Evolutionary conservation across 2,329 filamentous ascomycete genomes (phyloP).

Genomic region (Calonectria pseudoturangicola): DNA sequence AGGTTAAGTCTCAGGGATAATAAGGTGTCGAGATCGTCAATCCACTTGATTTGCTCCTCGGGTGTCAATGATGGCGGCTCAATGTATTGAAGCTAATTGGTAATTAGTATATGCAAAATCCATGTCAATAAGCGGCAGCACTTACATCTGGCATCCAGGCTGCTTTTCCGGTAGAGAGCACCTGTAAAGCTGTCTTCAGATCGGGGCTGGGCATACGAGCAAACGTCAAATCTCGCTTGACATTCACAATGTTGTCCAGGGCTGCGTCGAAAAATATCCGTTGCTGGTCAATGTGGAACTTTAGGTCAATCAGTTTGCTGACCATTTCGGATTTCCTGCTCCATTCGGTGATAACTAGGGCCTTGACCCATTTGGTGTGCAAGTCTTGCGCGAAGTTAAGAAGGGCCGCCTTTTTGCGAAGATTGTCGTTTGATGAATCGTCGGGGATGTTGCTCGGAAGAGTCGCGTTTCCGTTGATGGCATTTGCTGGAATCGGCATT

Average conservation of each 20-base stretch:
- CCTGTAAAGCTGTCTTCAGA: conserved; percentile 89
- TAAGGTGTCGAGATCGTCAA: conserved; percentile 88
- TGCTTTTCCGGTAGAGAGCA: conserved; percentile 86
- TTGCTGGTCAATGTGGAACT: conserved; percentile 81
- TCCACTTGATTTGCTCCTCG: conserved; percentile 82
- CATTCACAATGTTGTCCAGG: conserved; percentile 78
- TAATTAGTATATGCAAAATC: conserved; percentile 57
- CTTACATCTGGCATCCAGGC: conserved; percentile 86
- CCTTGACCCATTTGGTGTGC: conserved; percentile 93
- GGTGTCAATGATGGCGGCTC: conserved; percentile 82
- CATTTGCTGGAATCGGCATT: conserved; percentile 73
- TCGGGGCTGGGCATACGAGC: conserved; percentile 92
- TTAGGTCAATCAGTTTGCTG: conserved; percentile 91
- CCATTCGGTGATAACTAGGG: conserved; percentile 94
- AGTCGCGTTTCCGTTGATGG: conserved; percentile 70
- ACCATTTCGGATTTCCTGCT: conserved; percentile 86
- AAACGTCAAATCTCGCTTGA: conserved; percentile 82
- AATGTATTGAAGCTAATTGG: conserved; percentile 81
- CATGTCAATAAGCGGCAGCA: conserved; percentile 41
- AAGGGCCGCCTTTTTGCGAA: conserved; percentile 84
- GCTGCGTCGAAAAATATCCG: conserved; percentile 76
- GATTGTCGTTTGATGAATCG: conserved; percentile 78
- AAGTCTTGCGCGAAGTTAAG: conserved; percentile 86
- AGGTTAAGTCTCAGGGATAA: conserved; percentile 89
- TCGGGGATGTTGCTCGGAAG: conserved; percentile 62